Conservation (phyloP, 495 filamentous ascomycete genomes). For the Penicillium argentinense region DNA sequence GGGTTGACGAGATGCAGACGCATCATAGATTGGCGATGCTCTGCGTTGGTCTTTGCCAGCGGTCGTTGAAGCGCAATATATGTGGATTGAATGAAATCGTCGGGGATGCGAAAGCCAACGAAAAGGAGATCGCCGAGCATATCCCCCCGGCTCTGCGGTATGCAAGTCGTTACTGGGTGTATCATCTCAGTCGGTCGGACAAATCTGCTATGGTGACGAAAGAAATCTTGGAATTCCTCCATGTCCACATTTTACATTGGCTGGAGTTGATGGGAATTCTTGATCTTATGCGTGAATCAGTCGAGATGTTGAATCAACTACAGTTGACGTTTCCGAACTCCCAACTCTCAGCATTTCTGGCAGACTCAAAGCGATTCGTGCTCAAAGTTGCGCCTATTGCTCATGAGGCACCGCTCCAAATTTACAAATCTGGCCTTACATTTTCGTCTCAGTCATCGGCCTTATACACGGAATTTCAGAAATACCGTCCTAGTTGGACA, state of each 20-base stretch:
- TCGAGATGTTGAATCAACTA: no score
- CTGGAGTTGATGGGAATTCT: conserved; percentile 13
- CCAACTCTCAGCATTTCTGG: no score
- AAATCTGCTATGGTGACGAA: no score
- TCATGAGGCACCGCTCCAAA: conserved; percentile 21
- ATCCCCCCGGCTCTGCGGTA: background rate
- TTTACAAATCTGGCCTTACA: conserved; percentile 26
- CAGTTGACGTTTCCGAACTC: no score
- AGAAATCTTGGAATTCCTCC: background rate
- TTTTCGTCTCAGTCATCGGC: no score
- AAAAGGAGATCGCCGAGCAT: background rate
- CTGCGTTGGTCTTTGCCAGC: conserved; percentile 22
- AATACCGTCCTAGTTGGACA: conserved; percentile 15
- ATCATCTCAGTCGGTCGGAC: background rate
- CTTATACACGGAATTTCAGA: no score
- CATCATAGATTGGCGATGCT: conserved; percentile 2
- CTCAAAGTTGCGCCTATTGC: conserved; percentile 29
- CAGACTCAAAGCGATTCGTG: conserved; percentile 35
- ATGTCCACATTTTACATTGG: background rate
- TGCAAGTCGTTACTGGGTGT: conserved; percentile 1
- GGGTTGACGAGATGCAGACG: conserved; percentile 3
- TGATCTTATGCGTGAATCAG: background rate
- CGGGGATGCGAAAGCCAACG: background rate
- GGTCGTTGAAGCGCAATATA: background rate
- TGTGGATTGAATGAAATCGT: background rate